These are phyloP conservation scores for Scleroderma bovista DNA, from an alignment of 768 basidiomycete genomes.

Conservation along the genomic window DNA sequence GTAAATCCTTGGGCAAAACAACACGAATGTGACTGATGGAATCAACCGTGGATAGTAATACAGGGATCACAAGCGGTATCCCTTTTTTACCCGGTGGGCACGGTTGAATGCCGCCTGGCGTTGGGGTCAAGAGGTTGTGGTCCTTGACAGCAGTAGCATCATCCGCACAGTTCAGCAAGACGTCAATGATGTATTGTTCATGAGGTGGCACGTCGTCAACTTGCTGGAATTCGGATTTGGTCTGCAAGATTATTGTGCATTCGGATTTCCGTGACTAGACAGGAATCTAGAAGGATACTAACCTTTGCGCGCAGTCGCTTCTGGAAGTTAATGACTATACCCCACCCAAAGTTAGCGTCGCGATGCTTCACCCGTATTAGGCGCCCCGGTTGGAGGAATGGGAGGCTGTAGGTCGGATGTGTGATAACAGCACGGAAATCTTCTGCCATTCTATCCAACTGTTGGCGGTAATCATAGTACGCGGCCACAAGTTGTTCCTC, in stretches of 20 bases:
- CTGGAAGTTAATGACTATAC: constrained; percentile 86
- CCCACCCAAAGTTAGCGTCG: constrained; percentile 94
- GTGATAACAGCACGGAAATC: constrained; percentile 93
- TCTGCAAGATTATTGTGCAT: constrained; percentile 32
- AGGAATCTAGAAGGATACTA: constrained; percentile 4
- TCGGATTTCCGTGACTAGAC: neutral
- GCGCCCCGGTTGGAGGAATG: constrained; percentile 89
- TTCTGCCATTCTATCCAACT: constrained; percentile 80
- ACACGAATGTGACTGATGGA: constrained; percentile 83
- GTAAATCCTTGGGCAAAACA: constrained; percentile 85
- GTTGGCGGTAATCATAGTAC: constrained; percentile 91
- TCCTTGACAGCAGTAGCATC: constrained; percentile 60
- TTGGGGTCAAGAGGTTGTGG: constrained; percentile 45
- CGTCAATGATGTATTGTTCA: constrained; percentile 90
- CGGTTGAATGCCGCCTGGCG: constrained; percentile 70
- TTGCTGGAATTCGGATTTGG: constrained; percentile 53
- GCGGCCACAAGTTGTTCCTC: constrained; percentile 81
- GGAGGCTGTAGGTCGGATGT: constrained; percentile 91
- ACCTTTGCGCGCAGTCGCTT: constrained; percentile 85
- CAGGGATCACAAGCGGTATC: constrained; percentile 79
- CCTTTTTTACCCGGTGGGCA: constrained; percentile 71
- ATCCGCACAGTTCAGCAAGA: constrained; percentile 74
- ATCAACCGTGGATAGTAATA: constrained; percentile 81
- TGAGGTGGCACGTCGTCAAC: constrained; percentile 73
- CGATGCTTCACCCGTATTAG: constrained; percentile 88